Evolutionary conservation across 495 filamentous ascomycete species (phyloP).

Genomic region (Talaromyces adpressus): DNA sequence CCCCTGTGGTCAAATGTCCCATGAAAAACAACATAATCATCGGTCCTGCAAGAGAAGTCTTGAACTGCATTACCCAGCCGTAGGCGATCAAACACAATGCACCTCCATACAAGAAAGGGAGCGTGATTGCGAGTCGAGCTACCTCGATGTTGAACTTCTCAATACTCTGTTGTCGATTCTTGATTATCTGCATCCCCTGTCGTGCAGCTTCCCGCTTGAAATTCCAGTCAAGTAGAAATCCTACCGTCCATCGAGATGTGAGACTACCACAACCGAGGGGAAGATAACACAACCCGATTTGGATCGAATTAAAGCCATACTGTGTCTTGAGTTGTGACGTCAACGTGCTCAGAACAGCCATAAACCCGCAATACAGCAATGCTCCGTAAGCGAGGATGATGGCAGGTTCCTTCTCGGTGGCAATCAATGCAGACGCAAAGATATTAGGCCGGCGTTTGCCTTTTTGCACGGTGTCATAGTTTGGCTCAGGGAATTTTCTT

Average conservation of each 20-base stretch:
- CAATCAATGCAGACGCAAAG: constrained; percentile 24
- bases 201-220: constrained; percentile 27
- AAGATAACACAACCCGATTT: constrained; percentile 29
- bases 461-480: constrained; percentile 13
- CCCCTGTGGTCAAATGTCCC: constrained; percentile 45
- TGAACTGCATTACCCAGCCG: constrained; percentile 49
- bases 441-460: constrained; percentile 19
- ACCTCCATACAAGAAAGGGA: constrained; percentile 26
- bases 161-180: constrained; percentile 35
- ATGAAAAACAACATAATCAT: constrained; percentile 51
- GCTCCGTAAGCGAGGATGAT: constrained; percentile 29
- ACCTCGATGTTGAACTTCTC: constrained; percentile 29
- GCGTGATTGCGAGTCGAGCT: constrained; percentile 23
- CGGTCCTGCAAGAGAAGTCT: constrained; percentile 39
- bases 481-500: not conserved
- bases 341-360: constrained; percentile 19
- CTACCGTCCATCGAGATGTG: constrained; percentile 80
- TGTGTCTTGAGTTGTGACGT: not conserved
- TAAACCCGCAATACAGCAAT: constrained; percentile 18
- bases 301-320: constrained; percentile 27
- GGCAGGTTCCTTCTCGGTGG: constrained; percentile 27
- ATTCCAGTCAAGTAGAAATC: constrained; percentile 56
- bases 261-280: constrained; percentile 50
- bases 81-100: constrained; percentile 33
- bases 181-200: constrained; percentile 38